Evolutionary conservation across 805 yeast species (phyloP).

Genomic region (Starmerella sirachaensis): DNA sequence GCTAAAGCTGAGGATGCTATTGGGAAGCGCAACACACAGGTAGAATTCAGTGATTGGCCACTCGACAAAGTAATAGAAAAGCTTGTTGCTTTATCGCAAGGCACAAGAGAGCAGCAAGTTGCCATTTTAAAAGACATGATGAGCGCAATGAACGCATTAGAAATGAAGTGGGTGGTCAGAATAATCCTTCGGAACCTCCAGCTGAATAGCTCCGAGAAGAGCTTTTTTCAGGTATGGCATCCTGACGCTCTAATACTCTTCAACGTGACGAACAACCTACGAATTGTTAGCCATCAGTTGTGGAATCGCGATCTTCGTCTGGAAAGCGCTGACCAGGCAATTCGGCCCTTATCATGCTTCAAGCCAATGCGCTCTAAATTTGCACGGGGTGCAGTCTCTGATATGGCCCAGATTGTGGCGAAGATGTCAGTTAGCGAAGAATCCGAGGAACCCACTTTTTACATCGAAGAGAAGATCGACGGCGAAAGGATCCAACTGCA

Average conservation of each 20-base stretch:
- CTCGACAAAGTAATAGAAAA: slow-evolving; percentile 40
- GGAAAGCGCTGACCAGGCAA: slow-evolving; percentile 31
- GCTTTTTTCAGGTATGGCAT: slow-evolving; percentile 55
- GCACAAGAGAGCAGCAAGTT: slow-evolving; percentile 32
- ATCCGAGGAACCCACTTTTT: slow-evolving; percentile 32
- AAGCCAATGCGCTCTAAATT: slow-evolving; percentile 66
- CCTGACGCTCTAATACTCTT: slow-evolving; percentile 60
- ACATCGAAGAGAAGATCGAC: slow-evolving; percentile 82
- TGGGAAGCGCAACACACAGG: slow-evolving; percentile 36
- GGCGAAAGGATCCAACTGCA: slow-evolving; percentile 85
- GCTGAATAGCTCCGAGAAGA: slow-evolving; percentile 48
- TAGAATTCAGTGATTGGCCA: slow-evolving; percentile 30
- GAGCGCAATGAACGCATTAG: slow-evolving; percentile 44
- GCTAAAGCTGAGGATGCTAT: slow-evolving; percentile 42
- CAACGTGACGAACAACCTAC: slow-evolving; percentile 53
- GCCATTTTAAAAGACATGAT: slow-evolving; percentile 40
- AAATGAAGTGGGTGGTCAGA: slow-evolving; percentile 56
- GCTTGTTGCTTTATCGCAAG: slow-evolving; percentile 36
- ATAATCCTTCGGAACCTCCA: slow-evolving; percentile 41
- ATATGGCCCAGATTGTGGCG: slow-evolving; percentile 36
- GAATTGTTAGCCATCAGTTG: slow-evolving; percentile 47
- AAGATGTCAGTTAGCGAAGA: too few species aligned
- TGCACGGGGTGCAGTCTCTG: slow-evolving; percentile 37
- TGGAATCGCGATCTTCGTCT: slow-evolving; percentile 39
- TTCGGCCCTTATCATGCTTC: slow-evolving; percentile 45